Percentiles rank a stretch among this genome's conserved stretches.
Evolutionary conservation across 805 yeast genomes (phyloP).

Genomic region (Tetrapisispora fleetii): DNA sequence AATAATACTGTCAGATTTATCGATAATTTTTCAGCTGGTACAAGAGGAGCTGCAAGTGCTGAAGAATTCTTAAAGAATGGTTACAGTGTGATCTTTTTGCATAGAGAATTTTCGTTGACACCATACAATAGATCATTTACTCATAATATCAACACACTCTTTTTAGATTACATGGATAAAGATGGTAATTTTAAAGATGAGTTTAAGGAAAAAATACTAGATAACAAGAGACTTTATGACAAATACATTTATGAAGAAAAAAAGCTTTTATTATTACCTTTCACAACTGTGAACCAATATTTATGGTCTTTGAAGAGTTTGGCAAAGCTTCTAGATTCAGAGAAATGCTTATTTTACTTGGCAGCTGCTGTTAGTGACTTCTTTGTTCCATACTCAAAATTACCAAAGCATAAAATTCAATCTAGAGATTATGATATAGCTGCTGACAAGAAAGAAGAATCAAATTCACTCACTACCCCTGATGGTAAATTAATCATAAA

Average conservation of each 20-base stretch:
- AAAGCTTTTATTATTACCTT: conserved; percentile 55
- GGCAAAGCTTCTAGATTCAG: conserved; percentile 46
- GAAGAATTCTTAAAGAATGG: conserved; percentile 80
- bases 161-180: conserved; percentile 69
- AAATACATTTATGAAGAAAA: conserved; percentile 22
- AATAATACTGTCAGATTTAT: conserved; percentile 94
- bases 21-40: conserved; percentile 95
- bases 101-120: conserved; percentile 81
- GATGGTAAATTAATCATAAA: conserved; percentile 72
- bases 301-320: conserved; percentile 69
- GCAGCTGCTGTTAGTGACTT: conserved; percentile 99
- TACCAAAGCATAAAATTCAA: conserved; percentile 94
- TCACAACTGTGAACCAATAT: conserved; percentile 92
- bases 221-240: conserved; percentile 39
- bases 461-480: conserved; percentile 16
- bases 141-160: conserved; percentile 66
- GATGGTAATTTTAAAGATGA: conserved; percentile 50
- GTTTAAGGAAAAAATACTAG: conserved; percentile 51
- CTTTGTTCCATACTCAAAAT: conserved; percentile 73
- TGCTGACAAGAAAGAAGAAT: conserved; percentile 3
- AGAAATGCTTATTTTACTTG: conserved; percentile 68
- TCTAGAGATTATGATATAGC: conserved; percentile 46
- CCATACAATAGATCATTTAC: conserved; percentile 90
- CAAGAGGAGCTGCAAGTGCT: conserved; percentile 94
- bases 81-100: conserved; percentile 86